Conservation (phyloP, 2,329 filamentous ascomycete genomes). For the Orbilia quercus region DNA sequence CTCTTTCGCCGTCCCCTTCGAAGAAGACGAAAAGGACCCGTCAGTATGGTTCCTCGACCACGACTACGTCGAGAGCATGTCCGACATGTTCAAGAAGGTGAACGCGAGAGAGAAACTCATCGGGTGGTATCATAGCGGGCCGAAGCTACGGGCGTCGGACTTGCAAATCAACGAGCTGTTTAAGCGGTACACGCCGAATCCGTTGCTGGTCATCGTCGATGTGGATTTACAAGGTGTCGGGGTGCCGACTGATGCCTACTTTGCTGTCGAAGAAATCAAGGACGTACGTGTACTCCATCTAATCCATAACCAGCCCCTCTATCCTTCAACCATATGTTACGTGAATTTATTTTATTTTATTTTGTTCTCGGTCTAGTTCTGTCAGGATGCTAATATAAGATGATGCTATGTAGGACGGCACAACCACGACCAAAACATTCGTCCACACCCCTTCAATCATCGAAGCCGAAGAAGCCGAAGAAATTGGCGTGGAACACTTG, state of each 20-base stretch:
- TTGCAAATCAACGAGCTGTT: constrained; percentile 99
- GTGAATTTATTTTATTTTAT: no score
- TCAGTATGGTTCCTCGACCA: constrained; percentile 99
- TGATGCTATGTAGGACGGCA: constrained; percentile 77
- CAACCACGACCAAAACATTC: constrained; percentile 95
- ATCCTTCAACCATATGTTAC: no score
- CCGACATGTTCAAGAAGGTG: constrained; percentile 99
- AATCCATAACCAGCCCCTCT: constrained; percentile 59
- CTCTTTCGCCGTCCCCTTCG: constrained; percentile 98
- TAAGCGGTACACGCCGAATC: constrained; percentile 98
- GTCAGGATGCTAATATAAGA: constrained; percentile 22
- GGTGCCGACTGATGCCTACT: constrained; percentile 98
- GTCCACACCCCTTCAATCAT: constrained; percentile 98
- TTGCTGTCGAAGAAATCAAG: constrained; percentile 99
- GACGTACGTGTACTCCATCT: no score
- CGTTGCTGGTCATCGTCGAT: constrained; percentile 95
- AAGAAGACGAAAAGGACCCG: constrained; percentile 98
- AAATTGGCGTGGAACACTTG: constrained; percentile 97
- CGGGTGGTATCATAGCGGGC: constrained; percentile 99
- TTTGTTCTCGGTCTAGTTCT: no score
- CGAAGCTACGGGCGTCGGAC: constrained; percentile 95
- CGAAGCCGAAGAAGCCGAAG: constrained; percentile 97
- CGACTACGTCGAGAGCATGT: constrained; percentile 99
- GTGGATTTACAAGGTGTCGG: constrained; percentile 98
- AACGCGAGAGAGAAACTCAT: constrained; percentile 98